phyloP scores from a whole-genome alignment of 169 alveolate species.

The Toxoplasma gondii region DNA sequence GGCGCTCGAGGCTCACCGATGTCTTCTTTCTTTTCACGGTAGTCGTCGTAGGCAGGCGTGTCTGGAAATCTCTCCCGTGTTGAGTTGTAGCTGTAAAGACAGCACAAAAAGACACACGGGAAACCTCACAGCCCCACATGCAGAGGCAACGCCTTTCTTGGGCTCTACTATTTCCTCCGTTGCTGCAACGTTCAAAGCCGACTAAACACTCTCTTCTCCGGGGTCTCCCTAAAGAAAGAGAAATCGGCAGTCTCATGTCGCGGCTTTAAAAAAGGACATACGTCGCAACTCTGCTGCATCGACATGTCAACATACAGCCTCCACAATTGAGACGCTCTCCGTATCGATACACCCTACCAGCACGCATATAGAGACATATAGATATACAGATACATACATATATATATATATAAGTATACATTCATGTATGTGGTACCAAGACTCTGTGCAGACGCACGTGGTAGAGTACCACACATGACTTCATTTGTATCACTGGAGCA shows the following conservation, averaged over 20 bases:
- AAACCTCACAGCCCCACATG: not conserved
- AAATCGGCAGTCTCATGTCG: too few relatives aligned
- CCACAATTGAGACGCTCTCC: not conserved
- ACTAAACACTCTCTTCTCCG: not conserved
- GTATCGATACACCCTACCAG: not conserved
- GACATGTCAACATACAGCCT: too few relatives aligned
- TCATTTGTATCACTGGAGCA: not conserved
- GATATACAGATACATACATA: not conserved
- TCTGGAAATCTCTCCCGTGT: conserved; percentile 36
- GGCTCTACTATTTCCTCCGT: not conserved
- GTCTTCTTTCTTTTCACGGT: conserved; percentile 51
- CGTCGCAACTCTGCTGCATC: too few relatives aligned
- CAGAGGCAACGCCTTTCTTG: not conserved
- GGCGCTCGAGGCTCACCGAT: conserved; percentile 1
- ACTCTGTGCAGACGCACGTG: not conserved
- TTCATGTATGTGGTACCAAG: not conserved
- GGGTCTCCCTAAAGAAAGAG: too few relatives aligned
- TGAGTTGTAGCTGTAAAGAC: conserved; percentile 33
- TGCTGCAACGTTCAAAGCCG: not conserved
- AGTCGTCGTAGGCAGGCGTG: conserved; percentile 55
- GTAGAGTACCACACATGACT: not conserved
- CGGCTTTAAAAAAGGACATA: too few relatives aligned
- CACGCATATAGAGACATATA: not conserved
- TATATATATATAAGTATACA: not conserved
- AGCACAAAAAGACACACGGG: not conserved